Evolutionary conservation across 1,139 yeast genomes (phyloP).

Genomic region (Suhomyces ambrosiae): DNA sequence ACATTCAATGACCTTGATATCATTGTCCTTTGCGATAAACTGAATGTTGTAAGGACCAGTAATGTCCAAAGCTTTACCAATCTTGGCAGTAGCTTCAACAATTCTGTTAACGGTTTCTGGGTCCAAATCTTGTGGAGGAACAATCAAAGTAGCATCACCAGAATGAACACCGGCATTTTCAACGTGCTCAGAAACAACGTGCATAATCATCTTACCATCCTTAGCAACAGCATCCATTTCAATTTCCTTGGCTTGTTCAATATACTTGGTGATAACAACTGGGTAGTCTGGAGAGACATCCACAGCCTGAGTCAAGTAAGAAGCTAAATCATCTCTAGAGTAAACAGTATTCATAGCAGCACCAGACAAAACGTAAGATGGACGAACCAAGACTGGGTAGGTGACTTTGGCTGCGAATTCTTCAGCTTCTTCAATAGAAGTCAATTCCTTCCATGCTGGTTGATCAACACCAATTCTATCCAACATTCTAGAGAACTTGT

Average conservation of each 20-base stretch:
- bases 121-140: constrained; percentile 95
- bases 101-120: constrained; percentile 90
- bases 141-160: constrained; percentile 97
- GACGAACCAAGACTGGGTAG: constrained; percentile 96
- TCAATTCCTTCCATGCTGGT: constrained; percentile 98
- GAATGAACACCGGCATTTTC: constrained; percentile 99
- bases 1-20: constrained; percentile 96
- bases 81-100: constrained; percentile 93
- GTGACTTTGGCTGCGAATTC: constrained; percentile 87
- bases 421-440: constrained; percentile 92
- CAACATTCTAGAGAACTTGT: constrained; percentile 96
- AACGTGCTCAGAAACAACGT: constrained; percentile 97
- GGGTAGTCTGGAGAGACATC: constrained; percentile 98
- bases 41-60: constrained; percentile 99
- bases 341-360: constrained; percentile 99
- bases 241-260: constrained; percentile 96
- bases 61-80: constrained; percentile 92
- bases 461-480: constrained; percentile 97
- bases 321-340: constrained; percentile 84
- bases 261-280: constrained; percentile 94
- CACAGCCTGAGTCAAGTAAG: constrained; percentile 89
- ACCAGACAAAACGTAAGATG: constrained; percentile 96
- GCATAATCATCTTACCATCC: constrained; percentile 94
- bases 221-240: constrained; percentile 99
- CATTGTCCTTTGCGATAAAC: constrained; percentile 88